Evolutionary conservation across 2,329 filamentous ascomycete species (phyloP).

Genomic region (Fusarium oxysporum): DNA sequence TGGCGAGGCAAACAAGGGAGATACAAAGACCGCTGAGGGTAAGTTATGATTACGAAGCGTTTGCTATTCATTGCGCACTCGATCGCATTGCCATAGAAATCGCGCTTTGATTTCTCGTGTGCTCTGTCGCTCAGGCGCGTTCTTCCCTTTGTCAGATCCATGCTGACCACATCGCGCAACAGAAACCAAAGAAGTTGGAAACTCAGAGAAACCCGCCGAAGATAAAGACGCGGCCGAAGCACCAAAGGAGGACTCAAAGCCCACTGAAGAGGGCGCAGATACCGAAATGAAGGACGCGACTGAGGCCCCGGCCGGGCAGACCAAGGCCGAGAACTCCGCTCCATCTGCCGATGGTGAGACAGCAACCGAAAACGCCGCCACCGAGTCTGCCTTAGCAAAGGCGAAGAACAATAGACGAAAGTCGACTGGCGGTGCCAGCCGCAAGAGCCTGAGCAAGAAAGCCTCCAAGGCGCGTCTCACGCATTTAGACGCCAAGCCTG

Average conservation of each 20-base stretch:
- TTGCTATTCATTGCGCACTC: conserved; percentile 16
- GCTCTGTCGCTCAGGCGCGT: conserved; percentile 35
- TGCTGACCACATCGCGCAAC: conserved; percentile 45
- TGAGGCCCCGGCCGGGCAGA: conserved; percentile 48
- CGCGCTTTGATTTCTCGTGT: conserved; percentile 27
- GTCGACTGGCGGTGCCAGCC: conserved; percentile 77
- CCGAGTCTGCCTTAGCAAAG: conserved; percentile 49
- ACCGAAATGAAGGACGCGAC: conserved; percentile 66
- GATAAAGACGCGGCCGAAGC: conserved; percentile 44
- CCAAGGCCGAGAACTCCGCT: conserved; percentile 43
- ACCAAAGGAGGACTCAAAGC: conserved; percentile 41
- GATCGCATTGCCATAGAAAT: conserved; percentile 11
- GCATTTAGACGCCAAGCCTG: conserved; percentile 85
- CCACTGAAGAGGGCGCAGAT: conserved; percentile 48
- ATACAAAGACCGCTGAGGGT: conserved; percentile 49
- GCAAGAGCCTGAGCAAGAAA: conserved; percentile 88
- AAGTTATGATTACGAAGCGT: conserved; percentile 34
- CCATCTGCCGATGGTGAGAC: conserved; percentile 44
- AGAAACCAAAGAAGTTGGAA: conserved; percentile 47
- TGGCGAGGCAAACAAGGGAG: conserved; percentile 43
- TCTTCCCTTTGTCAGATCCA: conserved; percentile 30
- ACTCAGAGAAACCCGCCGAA: conserved; percentile 48
- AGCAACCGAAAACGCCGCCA: conserved; percentile 40
- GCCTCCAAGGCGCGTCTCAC: conserved; percentile 78
- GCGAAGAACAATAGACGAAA: conserved; percentile 73